Evolutionary conservation across 1,139 yeast genomes (phyloP).

Genomic region (Blastobotrys capitulatus): DNA sequence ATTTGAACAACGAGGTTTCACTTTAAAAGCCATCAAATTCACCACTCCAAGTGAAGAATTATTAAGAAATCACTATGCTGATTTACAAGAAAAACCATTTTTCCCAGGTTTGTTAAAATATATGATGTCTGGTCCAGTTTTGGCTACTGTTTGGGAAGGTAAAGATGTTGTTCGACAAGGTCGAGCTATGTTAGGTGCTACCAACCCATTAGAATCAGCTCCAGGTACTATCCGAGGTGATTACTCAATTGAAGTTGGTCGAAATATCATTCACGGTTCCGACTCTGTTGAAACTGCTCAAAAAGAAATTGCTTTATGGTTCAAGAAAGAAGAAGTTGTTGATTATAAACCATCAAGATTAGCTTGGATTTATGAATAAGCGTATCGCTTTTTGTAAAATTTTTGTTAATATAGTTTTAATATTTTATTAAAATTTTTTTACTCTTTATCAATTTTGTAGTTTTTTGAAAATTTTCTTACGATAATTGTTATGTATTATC

Average conservation of each 20-base stretch:
- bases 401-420: no score
- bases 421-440: no score
- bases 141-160: conserved; percentile 99
- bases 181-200: conserved; percentile 96
- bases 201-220: conserved; percentile 95
- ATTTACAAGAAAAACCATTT: conserved; percentile 93
- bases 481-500: no score
- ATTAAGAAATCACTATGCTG: conserved; percentile 91
- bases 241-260: conserved; percentile 79
- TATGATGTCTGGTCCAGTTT: conserved; percentile 98
- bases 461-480: no score
- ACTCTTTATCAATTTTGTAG: no score
- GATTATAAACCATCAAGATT: conserved; percentile 82
- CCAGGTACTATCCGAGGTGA: conserved; percentile 99
- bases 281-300: conserved; percentile 98
- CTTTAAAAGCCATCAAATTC: conserved; percentile 93
- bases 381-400: no score
- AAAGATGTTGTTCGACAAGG: conserved; percentile 99
- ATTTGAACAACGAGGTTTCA: conserved; percentile 96
- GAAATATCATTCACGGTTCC: conserved; percentile 99
- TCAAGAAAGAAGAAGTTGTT: conserved; percentile 94
- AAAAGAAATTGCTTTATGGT: conserved; percentile 96
- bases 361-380: conserved; percentile 91
- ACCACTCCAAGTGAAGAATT: conserved; percentile 80
- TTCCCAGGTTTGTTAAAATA: conserved; percentile 89